Conservation (phyloP, 306 rosid species). For the Nissolia schottii region DNA sequence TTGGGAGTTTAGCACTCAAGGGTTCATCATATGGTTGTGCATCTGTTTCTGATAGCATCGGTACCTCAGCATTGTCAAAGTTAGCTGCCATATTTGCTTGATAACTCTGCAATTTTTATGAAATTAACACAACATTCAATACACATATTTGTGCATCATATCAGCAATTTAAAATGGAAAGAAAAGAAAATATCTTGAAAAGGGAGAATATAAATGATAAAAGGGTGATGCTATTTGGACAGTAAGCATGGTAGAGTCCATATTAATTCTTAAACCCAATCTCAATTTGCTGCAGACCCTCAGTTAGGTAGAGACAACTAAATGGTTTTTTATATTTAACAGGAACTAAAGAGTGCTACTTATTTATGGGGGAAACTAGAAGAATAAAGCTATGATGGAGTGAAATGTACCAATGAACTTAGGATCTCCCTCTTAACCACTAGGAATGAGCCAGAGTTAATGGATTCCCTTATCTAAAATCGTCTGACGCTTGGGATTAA, state of each 20-base stretch:
- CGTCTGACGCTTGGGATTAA: not conserved
- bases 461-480: not conserved
- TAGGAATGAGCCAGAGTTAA: not conserved
- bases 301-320: no score
- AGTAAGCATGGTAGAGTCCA: no score
- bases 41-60: conserved; percentile 47
- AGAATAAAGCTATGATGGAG: not conserved
- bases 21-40: conserved; percentile 28
- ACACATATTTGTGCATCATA: not conserved
- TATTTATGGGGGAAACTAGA: not conserved
- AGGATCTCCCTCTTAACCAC: not conserved
- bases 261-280: not conserved
- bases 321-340: no score
- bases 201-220: not conserved
- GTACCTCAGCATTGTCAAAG: conserved; percentile 49
- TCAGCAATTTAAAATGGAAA: not conserved
- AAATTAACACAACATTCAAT: conserved; percentile 4
- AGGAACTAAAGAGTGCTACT: not conserved
- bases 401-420: not conserved
- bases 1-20: conserved; percentile 27
- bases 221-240: no score
- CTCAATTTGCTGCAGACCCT: not conserved
- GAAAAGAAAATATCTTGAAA: not conserved
- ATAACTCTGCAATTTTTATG: conserved; percentile 24
- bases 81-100: conserved; percentile 45